Evolutionary conservation across 306 rosid genomes (phyloP).

Genomic region (Delonix regia): DNA sequence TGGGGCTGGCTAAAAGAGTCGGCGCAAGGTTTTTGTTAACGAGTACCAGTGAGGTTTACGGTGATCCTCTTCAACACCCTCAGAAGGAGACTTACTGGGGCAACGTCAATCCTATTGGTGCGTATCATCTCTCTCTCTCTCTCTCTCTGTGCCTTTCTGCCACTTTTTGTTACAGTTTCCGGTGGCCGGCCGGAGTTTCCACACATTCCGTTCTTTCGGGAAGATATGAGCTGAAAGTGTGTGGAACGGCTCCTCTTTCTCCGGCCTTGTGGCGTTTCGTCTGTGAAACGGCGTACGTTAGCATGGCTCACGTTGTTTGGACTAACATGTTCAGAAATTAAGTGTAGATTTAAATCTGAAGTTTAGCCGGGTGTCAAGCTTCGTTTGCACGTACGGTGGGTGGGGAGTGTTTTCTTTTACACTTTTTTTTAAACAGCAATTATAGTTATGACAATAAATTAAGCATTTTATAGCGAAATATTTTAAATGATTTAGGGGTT

Average conservation of each 20-base stretch:
- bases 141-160: background rate
- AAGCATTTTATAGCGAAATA: too few species aligned
- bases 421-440: too few species aligned
- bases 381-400: background rate
- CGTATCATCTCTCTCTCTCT: constrained; percentile 3
- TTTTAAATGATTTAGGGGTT: too few species aligned
- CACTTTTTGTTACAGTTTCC: background rate
- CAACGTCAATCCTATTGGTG: constrained; percentile 98
- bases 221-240: background rate
- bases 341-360: background rate
- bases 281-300: constrained; percentile 22
- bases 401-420: background rate
- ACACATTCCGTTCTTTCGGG: background rate
- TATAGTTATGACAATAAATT: too few species aligned
- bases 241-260: background rate
- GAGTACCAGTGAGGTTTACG: constrained; percentile 97
- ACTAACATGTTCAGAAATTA: constrained; percentile 29
- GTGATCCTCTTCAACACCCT: constrained; percentile 97
- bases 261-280: background rate
- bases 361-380: background rate
- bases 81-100: constrained; percentile 99
- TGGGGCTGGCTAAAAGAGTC: constrained; percentile 86
- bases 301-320: background rate
- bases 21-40: constrained; percentile 92
- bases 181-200: background rate